phyloP scores from a whole-genome alignment of 225 moss, liverwort and hornwort species.

The Antitrichia curtipendula region DNA sequence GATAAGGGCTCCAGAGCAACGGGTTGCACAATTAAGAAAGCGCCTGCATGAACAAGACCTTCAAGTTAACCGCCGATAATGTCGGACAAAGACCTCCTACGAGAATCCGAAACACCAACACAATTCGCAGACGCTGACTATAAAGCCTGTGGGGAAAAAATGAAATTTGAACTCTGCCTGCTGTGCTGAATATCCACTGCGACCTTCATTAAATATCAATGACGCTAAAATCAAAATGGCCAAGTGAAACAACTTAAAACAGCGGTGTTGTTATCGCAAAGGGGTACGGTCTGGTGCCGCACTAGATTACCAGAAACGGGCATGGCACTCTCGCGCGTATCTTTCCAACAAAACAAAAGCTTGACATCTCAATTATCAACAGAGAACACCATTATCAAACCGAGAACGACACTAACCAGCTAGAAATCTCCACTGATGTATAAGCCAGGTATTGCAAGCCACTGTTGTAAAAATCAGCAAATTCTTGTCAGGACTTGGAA shows the following conservation, averaged over 20 bases:
- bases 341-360: neutral
- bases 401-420: constrained; percentile 36
- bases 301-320: neutral
- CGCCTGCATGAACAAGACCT: neutral
- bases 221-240: neutral
- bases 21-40: neutral
- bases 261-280: neutral
- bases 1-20: neutral
- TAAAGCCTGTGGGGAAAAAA: neutral
- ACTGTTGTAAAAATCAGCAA: constrained; percentile 94
- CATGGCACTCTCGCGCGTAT: neutral
- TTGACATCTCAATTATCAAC: neutral
- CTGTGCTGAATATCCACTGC: neutral
- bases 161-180: neutral
- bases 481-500: constrained; percentile 85
- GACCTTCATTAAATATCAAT: neutral
- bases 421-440: constrained; percentile 89
- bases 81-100: neutral
- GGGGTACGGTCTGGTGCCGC: neutral
- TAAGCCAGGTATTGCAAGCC: constrained; percentile 22
- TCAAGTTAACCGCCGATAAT: neutral
- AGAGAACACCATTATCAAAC: neutral
- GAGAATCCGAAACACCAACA: neutral
- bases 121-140: neutral
- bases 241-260: neutral